A percentile compares a stretch with the other conserved stretches of the same genome.
Evolutionary conservation across 2,329 filamentous ascomycete species (phyloP).

Genomic region (Colletotrichum plurivorum): DNA sequence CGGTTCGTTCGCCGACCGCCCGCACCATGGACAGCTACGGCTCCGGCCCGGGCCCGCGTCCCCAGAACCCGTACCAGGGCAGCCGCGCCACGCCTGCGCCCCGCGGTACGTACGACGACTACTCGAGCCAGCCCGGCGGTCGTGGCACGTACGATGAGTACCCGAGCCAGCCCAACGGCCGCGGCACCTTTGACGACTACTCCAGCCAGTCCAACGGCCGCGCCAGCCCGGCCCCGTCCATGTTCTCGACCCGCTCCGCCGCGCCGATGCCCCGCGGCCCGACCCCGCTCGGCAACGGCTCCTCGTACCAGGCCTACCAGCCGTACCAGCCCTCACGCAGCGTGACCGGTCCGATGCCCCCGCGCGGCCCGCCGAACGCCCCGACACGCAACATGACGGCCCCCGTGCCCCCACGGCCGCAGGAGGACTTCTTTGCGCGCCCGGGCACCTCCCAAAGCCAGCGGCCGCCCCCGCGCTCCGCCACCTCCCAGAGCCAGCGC

Average conservation of each 20-base stretch:
- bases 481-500: slow-evolving; percentile 44
- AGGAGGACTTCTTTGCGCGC: slow-evolving; percentile 48
- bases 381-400: slow-evolving; percentile 63
- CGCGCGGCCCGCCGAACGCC: slow-evolving; percentile 51
- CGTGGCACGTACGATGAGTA: slow-evolving; percentile 41
- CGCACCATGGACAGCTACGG: slow-evolving; percentile 44
- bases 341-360: slow-evolving; percentile 54
- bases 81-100: slow-evolving; percentile 21
- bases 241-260: slow-evolving; percentile 44
- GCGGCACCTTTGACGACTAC: slow-evolving; percentile 40
- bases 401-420: slow-evolving; percentile 49
- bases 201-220: slow-evolving; percentile 47
- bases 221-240: slow-evolving; percentile 51
- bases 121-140: neutral
- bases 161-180: neutral
- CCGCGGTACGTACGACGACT: slow-evolving; percentile 33
- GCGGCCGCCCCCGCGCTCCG: slow-evolving; percentile 43
- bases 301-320: slow-evolving; percentile 41
- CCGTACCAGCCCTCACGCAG: slow-evolving; percentile 53
- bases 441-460: slow-evolving; percentile 46
- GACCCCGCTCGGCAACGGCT: slow-evolving; percentile 42
- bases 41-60: neutral
- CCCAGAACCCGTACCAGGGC: slow-evolving; percentile 24
- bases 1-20: slow-evolving; percentile 49
- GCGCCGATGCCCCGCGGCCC: slow-evolving; percentile 40